phyloP scores from a whole-genome alignment of 306 rosid species.

The Carpinus fangiana region DNA sequence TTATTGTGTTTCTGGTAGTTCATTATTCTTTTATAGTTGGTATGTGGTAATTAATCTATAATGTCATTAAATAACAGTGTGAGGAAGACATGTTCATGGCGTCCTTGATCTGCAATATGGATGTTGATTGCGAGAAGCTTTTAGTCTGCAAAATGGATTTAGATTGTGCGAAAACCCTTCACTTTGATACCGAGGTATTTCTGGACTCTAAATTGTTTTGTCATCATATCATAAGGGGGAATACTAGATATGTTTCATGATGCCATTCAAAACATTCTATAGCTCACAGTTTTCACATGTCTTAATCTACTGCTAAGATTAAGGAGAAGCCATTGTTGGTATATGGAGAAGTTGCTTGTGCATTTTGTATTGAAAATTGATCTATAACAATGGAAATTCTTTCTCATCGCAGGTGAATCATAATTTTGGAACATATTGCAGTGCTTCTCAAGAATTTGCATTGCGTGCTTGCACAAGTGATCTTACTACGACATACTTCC shows the following conservation, averaged over 20 bases:
- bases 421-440: slow-evolving; percentile 36
- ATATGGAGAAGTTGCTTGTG: background rate
- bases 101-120: slow-evolving; percentile 90
- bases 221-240: background rate
- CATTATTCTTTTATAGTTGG: background rate
- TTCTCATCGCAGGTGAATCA: slow-evolving; percentile 52
- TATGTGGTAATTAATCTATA: slow-evolving; percentile 17
- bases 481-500: slow-evolving; percentile 58
- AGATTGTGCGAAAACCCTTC: slow-evolving; percentile 78
- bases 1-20: background rate
- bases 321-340: background rate
- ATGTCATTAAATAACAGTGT: slow-evolving; percentile 41
- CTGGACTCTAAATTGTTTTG: slow-evolving; percentile 26
- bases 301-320: background rate
- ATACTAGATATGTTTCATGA: slow-evolving; percentile 13
- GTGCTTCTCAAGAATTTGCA: slow-evolving; percentile 38
- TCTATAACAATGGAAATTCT: background rate
- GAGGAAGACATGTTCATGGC: slow-evolving; percentile 84
- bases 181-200: slow-evolving; percentile 81
- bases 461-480: slow-evolving; percentile 43
- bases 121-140: slow-evolving; percentile 66
- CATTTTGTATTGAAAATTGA: slow-evolving; percentile 6
- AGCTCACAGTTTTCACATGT: slow-evolving; percentile 11
- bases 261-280: slow-evolving; percentile 8
- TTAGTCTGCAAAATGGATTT: slow-evolving; percentile 74